Percentiles rank a stretch among this genome's conserved stretches.
Evolutionary conservation across 257 asterid genomes (phyloP).

Genomic region (Forsythia suspensa): DNA sequence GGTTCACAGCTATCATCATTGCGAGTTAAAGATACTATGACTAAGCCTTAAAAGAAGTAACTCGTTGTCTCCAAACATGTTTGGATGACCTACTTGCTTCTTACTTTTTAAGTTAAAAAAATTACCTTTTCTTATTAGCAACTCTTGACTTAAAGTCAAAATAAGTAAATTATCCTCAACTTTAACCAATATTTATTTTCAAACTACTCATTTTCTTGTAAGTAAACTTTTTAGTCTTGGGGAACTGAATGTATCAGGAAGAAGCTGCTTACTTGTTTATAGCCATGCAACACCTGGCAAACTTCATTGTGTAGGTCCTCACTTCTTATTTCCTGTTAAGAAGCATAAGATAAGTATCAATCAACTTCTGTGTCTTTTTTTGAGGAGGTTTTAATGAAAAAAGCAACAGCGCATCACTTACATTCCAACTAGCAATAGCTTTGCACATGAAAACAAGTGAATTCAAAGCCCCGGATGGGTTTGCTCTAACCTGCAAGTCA

Average conservation of each 20-base stretch:
- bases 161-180: neutral
- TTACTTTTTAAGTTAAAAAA: neutral
- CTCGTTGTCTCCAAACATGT: neutral
- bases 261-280: slow-evolving; percentile 71
- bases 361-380: neutral
- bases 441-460: slow-evolving; percentile 75
- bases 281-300: slow-evolving; percentile 87
- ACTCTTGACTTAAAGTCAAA: neutral
- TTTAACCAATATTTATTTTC: neutral
- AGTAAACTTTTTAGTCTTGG: neutral
- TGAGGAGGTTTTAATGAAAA: neutral
- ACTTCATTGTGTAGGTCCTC: slow-evolving; percentile 84
- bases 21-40: neutral
- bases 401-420: slow-evolving; percentile 35
- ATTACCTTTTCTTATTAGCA: neutral
- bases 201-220: neutral
- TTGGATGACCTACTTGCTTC: neutral
- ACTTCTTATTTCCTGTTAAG: slow-evolving; percentile 83
- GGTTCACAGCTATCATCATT: neutral
- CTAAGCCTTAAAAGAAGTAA: neutral
- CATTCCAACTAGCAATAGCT: slow-evolving; percentile 98
- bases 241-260: neutral
- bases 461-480: slow-evolving; percentile 87
- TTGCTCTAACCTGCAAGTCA: slow-evolving; percentile 73
- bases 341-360: slow-evolving; percentile 18